Evolutionary conservation across 179 eudicot species (phyloP).

Genomic region (Camellia oleifera): DNA sequence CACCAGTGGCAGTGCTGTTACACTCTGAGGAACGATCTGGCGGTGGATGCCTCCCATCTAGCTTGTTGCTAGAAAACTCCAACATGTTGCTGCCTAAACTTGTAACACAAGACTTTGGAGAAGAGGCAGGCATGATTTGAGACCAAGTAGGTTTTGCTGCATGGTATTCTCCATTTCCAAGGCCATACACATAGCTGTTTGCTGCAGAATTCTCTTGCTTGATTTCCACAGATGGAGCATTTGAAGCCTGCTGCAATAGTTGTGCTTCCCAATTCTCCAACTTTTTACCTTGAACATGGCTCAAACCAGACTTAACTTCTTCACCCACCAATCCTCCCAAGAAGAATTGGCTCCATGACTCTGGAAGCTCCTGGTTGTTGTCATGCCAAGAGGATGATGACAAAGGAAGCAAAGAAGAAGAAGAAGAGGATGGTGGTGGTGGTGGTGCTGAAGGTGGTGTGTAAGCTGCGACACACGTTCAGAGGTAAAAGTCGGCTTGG

Average conservation of each 20-base stretch:
- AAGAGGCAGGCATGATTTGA: conserved; percentile 48
- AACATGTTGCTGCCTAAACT: conserved; percentile 51
- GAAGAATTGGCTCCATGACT: conserved; percentile 74
- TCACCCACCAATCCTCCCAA: conserved; percentile 54
- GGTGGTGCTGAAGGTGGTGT: conserved; percentile 16
- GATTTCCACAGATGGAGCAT: conserved; percentile 22
- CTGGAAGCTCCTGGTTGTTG: conserved; percentile 51
- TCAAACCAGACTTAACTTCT: conserved; percentile 35
- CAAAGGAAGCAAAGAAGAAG: conserved; percentile 27
- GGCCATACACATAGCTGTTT: conserved; percentile 29
- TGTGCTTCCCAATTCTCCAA: conserved; percentile 67
- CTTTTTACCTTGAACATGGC: conserved; percentile 37
- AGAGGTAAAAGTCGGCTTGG: background rate
- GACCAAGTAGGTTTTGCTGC: conserved; percentile 31
- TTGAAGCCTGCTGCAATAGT: conserved; percentile 25
- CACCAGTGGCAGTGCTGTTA: conserved; percentile 57
- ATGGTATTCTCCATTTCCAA: conserved; percentile 37
- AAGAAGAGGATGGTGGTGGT: conserved; percentile 14
- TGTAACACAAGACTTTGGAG: conserved; percentile 75
- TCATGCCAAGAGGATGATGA: conserved; percentile 34
- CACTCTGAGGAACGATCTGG: conserved; percentile 63
- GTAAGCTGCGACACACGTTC: conserved; percentile 25
- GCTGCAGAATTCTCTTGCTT: conserved; percentile 48
- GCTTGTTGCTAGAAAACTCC: conserved; percentile 54
- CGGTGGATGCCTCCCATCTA: conserved; percentile 37